Evolutionary conservation across 176 grass and related monocot genomes (phyloP), one percentile per base, ranked within the genome.

Genomic region (Musa beccarii): DNA sequence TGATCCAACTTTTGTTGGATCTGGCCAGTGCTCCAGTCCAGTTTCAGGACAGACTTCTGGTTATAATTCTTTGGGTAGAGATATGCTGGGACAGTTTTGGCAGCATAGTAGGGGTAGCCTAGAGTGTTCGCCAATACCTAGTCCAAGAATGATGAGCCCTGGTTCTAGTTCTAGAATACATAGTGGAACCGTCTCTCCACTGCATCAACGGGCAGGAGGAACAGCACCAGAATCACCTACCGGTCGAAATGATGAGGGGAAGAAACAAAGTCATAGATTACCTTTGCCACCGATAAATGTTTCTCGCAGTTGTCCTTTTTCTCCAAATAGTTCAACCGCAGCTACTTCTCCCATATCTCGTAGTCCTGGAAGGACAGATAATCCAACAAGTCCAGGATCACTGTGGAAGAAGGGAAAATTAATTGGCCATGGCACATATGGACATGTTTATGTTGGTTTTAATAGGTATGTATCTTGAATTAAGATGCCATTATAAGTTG

Each of bases 331-430:
- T 83, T 92, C 93, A 52, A 87, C 82, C 50, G 75, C 87, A 73
- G 79, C 88, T 81, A 88, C 83, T 63, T 24, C 54, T 72, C 78
- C 56, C 84, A 92, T 92, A 79, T 85, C 89, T 71, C 85, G 81
- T 78, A 96, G 93, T 83, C 93, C 93, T 86, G 95, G 90, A 85
- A 89, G 90, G 70, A 79, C 81, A 85, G 88, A 91, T 51, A 98
- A 90, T 83, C 86, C 88, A 80, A 67, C 86, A 9, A 98, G 95
- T 76, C 95, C 88, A 82, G 95, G 95, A 76, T 87, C 86, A 77
- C 78, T 88, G 68, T 98, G 95, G 95, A 98, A 98, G 95, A 98
- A 98, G 78, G 95, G 95, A 79, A 98, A 93, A 74, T 65, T 98
- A 72, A 86, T 98, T 71, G 95, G 95, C 57, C 82, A 81, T 74